A percentile compares a stretch with the other conserved stretches of the same genome.
phyloP scores from a whole-genome alignment of 768 basidiomycete species.

The Hericium coralloides region DNA sequence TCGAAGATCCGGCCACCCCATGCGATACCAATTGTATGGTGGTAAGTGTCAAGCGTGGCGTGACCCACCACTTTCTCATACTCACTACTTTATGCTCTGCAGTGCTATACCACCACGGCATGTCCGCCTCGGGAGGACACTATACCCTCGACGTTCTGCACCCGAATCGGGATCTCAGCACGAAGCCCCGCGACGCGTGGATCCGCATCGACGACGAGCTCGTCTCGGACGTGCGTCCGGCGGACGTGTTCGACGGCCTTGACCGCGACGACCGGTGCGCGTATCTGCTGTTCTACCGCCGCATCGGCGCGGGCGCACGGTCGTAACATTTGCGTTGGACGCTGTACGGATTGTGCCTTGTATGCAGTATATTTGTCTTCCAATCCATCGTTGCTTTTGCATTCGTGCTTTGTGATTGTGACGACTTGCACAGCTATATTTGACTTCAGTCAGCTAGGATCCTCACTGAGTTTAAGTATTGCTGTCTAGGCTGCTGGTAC shows the following conservation, averaged over 20 bases:
- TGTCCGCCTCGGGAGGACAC: slow-evolving; percentile 85
- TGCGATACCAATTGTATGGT: slow-evolving; percentile 70
- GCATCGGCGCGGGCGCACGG: slow-evolving; percentile 31
- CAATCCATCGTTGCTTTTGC: too few relatives aligned
- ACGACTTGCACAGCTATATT: too few relatives aligned
- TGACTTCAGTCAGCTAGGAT: too few relatives aligned
- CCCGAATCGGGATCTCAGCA: slow-evolving; percentile 44
- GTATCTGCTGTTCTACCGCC: slow-evolving; percentile 80
- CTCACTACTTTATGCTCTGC: neutral
- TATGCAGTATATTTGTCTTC: neutral
- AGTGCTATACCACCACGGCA: slow-evolving; percentile 93
- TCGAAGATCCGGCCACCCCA: slow-evolving; percentile 55
- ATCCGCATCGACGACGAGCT: slow-evolving; percentile 91
- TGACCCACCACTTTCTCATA: neutral
- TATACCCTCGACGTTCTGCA: slow-evolving; percentile 90
- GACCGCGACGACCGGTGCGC: slow-evolving; percentile 63
- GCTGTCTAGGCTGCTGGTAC: too few relatives aligned
- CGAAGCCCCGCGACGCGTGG: slow-evolving; percentile 60
- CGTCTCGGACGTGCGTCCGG: slow-evolving; percentile 61
- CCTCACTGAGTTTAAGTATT: too few relatives aligned
- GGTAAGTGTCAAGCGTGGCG: slow-evolving; percentile 34
- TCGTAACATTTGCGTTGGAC: slow-evolving; percentile 4
- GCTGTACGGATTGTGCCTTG: neutral
- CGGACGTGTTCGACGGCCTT: slow-evolving; percentile 57
- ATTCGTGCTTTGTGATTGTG: too few relatives aligned